Evolutionary conservation across 345 rosid species (phyloP).

Genomic region (Eucalyptus fibrosa): DNA sequence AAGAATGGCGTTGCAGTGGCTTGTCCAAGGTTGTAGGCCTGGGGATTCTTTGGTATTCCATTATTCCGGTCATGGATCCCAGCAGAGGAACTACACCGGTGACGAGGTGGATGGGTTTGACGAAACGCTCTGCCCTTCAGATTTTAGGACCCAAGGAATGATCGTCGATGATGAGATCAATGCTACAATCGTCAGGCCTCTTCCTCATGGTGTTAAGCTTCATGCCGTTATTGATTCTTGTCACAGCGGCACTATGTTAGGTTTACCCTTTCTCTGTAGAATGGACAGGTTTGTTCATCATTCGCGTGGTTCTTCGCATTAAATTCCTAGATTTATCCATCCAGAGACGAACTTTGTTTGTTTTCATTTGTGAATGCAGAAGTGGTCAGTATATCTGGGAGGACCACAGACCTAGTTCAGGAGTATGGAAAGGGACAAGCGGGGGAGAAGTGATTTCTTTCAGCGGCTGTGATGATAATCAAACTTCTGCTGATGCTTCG

Average conservation of each 20-base stretch:
- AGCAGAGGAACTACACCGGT: slow-evolving; percentile 40
- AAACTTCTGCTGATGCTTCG: slow-evolving; percentile 73
- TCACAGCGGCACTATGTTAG: slow-evolving; percentile 86
- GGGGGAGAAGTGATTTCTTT: slow-evolving; percentile 88
- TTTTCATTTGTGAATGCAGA: slow-evolving; percentile 12
- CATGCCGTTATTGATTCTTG: slow-evolving; percentile 89
- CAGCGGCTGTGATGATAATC: slow-evolving; percentile 87
- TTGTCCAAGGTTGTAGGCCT: slow-evolving; percentile 49
- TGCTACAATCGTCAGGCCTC: slow-evolving; percentile 60
- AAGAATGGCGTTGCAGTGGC: slow-evolving; percentile 70
- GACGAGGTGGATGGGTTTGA: slow-evolving; percentile 87
- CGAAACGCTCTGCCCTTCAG: slow-evolving; percentile 79
- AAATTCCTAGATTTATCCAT: not conserved
- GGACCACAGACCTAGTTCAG: slow-evolving; percentile 73
- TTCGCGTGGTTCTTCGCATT: not conserved
- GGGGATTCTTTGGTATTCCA: slow-evolving; percentile 90
- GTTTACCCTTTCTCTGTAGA: slow-evolving; percentile 72
- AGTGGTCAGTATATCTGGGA: slow-evolving; percentile 58
- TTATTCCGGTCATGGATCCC: slow-evolving; percentile 84
- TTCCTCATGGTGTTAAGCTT: slow-evolving; percentile 78
- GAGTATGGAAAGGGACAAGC: slow-evolving; percentile 79
- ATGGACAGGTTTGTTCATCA: slow-evolving; percentile 54
- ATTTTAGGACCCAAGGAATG: slow-evolving; percentile 62
- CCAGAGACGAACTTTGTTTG: not conserved
- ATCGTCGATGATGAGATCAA: slow-evolving; percentile 88